phyloP scores from a whole-genome alignment of 164 flowering plant genomes.

The Hamamelis virginiana region DNA sequence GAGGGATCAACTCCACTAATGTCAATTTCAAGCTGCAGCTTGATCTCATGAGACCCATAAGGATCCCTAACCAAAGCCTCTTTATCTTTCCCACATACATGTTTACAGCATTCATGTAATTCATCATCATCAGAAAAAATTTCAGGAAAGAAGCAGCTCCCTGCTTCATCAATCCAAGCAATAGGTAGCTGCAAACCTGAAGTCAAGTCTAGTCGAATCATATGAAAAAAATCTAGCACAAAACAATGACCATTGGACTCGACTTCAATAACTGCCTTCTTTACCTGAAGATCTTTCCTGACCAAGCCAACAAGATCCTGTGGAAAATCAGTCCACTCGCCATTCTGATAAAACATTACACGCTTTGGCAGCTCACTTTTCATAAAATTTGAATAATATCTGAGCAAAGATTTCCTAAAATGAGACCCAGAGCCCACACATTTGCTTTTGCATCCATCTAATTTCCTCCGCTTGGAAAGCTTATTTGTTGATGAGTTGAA shows the following conservation, averaged over 20 bases:
- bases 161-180: slow-evolving; percentile 91
- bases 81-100: slow-evolving; percentile 21
- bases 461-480: slow-evolving; percentile 47
- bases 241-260: slow-evolving; percentile 39
- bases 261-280: slow-evolving; percentile 57
- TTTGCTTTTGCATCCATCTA: slow-evolving; percentile 37
- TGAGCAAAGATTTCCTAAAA: slow-evolving; percentile 39
- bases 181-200: slow-evolving; percentile 59
- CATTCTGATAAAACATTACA: slow-evolving; percentile 58
- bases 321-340: slow-evolving; percentile 75
- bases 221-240: slow-evolving; percentile 67
- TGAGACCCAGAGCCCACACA: slow-evolving; percentile 14
- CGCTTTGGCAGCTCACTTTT: slow-evolving; percentile 63
- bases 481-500: slow-evolving; percentile 21
- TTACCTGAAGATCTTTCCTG: slow-evolving; percentile 46
- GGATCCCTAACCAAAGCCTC: slow-evolving; percentile 23
- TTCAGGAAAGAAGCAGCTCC: slow-evolving; percentile 80
- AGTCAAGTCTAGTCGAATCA: slow-evolving; percentile 58
- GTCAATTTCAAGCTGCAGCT: slow-evolving; percentile 72
- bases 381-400: slow-evolving; percentile 59
- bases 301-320: slow-evolving; percentile 34
- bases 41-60: slow-evolving; percentile 47
- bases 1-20: slow-evolving; percentile 38
- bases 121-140: slow-evolving; percentile 30
- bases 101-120: slow-evolving; percentile 15